A percentile compares a stretch with the other conserved stretches of the same genome.
These are phyloP conservation scores for Pisolithus marmoratus DNA, from an alignment of 768 basidiomycete genomes.

Conservation along the genomic window DNA sequence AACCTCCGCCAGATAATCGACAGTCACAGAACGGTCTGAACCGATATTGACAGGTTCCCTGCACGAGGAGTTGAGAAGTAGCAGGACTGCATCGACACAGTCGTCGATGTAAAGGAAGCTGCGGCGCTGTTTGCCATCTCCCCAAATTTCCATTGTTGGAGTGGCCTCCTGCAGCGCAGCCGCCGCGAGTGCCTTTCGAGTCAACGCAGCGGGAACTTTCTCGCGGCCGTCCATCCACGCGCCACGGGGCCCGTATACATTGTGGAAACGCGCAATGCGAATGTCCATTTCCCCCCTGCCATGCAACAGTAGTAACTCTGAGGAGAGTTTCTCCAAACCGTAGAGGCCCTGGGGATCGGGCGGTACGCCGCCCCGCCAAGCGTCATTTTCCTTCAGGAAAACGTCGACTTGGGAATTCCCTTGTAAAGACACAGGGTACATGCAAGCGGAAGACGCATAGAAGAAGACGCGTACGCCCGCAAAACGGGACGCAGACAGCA, in stretches of 20 bases:
- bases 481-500: constrained; percentile 35
- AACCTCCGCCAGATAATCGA: constrained; percentile 37
- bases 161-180: neutral
- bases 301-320: constrained; percentile 40
- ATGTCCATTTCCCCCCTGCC: constrained; percentile 30
- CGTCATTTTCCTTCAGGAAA: constrained; percentile 42
- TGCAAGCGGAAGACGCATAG: constrained; percentile 55
- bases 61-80: constrained; percentile 35
- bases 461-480: constrained; percentile 41
- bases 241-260: constrained; percentile 51
- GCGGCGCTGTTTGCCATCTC: constrained; percentile 45
- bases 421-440: constrained; percentile 47
- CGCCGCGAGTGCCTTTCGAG: constrained; percentile 44
- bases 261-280: constrained; percentile 52
- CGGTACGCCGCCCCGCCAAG: constrained; percentile 28
- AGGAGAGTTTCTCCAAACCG: constrained; percentile 51
- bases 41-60: constrained; percentile 44
- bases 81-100: constrained; percentile 44
- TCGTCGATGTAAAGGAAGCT: constrained; percentile 55
- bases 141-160: constrained; percentile 48
- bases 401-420: constrained; percentile 26
- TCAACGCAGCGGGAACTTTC: constrained; percentile 52
- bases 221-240: constrained; percentile 51
- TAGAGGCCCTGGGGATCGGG: constrained; percentile 52
- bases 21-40: constrained; percentile 39